phyloP scores from a whole-genome alignment of 2,329 filamentous ascomycete species.

The Leptographium wingfieldii region DNA sequence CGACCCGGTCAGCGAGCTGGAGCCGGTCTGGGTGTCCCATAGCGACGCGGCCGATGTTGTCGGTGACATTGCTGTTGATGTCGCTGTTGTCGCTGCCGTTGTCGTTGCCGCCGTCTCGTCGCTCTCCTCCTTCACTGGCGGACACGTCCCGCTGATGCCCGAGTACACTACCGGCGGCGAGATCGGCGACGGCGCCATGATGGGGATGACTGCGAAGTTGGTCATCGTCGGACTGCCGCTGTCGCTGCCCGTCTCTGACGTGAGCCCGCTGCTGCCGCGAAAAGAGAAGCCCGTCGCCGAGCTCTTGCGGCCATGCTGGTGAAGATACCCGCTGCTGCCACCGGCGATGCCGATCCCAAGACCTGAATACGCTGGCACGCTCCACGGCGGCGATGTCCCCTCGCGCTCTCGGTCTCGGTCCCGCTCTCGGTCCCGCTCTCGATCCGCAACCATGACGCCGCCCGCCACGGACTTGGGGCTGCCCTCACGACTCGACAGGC shows the following conservation, averaged over 20 bases:
- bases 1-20: slow-evolving; percentile 15
- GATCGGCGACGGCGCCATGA: slow-evolving; percentile 14
- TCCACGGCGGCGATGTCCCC: slow-evolving; percentile 30
- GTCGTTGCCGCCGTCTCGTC: slow-evolving; percentile 9
- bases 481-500: slow-evolving; percentile 41
- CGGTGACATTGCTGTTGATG: background rate
- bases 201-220: slow-evolving; percentile 11
- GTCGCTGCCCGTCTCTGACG: slow-evolving; percentile 33
- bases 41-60: background rate
- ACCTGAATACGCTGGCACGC: slow-evolving; percentile 16
- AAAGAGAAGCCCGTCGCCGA: slow-evolving; percentile 30
- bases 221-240: slow-evolving; percentile 39
- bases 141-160: slow-evolving; percentile 6
- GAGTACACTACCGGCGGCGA: slow-evolving; percentile 6
- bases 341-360: slow-evolving; percentile 2
- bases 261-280: slow-evolving; percentile 24
- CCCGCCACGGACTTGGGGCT: slow-evolving; percentile 34
- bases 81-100: background rate
- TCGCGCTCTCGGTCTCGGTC: slow-evolving; percentile 20
- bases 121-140: slow-evolving; percentile 28
- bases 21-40: slow-evolving; percentile 6
- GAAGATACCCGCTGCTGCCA: background rate
- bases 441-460: background rate
- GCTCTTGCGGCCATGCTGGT: slow-evolving; percentile 31
- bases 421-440: background rate